Percentiles rank a stretch among this genome's conserved stretches.
Evolutionary conservation across 2,329 filamentous ascomycete genomes (phyloP).

Genomic region (Xylaria sp.): DNA sequence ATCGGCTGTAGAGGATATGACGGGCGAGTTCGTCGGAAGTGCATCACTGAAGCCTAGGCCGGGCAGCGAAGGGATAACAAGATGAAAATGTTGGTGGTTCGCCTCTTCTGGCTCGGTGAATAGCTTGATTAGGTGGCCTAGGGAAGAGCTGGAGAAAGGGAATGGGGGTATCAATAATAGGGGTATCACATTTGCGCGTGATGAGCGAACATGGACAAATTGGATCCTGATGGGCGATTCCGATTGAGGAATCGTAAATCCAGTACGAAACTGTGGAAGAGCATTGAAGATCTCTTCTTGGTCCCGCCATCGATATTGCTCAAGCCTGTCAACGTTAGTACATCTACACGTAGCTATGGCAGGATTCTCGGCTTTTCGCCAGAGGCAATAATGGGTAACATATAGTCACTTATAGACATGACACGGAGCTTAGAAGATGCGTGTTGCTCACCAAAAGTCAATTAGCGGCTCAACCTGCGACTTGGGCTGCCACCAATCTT

Average conservation of each 20-base stretch:
- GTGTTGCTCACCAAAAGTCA: slow-evolving; percentile 62
- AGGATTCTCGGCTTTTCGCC: not conserved
- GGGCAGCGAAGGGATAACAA: slow-evolving; percentile 70
- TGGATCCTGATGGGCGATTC: slow-evolving; percentile 60
- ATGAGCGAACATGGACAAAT: slow-evolving; percentile 66
- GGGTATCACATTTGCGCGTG: slow-evolving; percentile 60
- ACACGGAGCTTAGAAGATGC: not conserved
- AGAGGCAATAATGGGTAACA: not conserved
- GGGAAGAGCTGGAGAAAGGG: slow-evolving; percentile 66
- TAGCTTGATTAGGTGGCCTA: slow-evolving; percentile 59
- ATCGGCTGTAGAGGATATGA: slow-evolving; percentile 58
- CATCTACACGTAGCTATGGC: not conserved
- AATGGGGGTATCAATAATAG: slow-evolving; percentile 70
- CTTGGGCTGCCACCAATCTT: slow-evolving; percentile 65
- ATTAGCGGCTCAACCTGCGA: slow-evolving; percentile 66
- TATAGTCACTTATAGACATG: not conserved
- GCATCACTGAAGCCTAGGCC: slow-evolving; percentile 72
- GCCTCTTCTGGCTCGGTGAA: slow-evolving; percentile 59
- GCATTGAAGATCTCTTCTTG: slow-evolving; percentile 64
- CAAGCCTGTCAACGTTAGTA: slow-evolving; percentile 57
- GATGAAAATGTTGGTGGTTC: slow-evolving; percentile 61
- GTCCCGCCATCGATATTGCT: slow-evolving; percentile 68
- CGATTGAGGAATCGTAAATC: slow-evolving; percentile 50
- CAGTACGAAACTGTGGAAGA: slow-evolving; percentile 69
- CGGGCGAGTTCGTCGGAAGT: slow-evolving; percentile 54